phyloP scores from a whole-genome alignment of 768 basidiomycete genomes.

The Crepidotus variabilis region DNA sequence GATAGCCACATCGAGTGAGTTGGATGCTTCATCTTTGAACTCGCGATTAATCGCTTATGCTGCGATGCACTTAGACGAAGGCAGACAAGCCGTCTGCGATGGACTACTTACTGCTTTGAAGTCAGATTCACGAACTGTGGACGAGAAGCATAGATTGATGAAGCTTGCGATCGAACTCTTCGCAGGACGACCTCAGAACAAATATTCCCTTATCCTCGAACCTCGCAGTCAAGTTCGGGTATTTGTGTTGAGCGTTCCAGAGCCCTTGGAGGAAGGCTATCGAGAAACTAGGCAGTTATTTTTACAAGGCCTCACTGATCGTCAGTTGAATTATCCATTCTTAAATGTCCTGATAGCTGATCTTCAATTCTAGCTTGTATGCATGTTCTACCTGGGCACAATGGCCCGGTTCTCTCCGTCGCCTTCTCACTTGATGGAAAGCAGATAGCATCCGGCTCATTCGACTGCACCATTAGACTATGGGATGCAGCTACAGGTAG shows the following conservation, averaged over 20 bases:
- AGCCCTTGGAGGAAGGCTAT: too few species aligned
- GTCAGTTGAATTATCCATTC: not conserved
- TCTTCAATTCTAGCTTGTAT: not conserved
- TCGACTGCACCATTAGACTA: slow-evolving; percentile 4
- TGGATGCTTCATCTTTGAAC: not conserved
- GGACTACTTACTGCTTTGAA: too few species aligned
- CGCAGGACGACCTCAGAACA: too few species aligned
- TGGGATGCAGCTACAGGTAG: slow-evolving; percentile 8
- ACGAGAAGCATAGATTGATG: too few species aligned
- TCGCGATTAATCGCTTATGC: not conserved
- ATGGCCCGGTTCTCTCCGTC: slow-evolving; percentile 2
- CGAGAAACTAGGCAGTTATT: too few species aligned
- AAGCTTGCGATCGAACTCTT: too few species aligned
- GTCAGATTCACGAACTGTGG: too few species aligned
- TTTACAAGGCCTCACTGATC: slow-evolving; percentile 1
- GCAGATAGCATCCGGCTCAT: slow-evolving; percentile 7
- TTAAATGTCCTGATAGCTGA: not conserved
- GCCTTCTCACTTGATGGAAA: slow-evolving; percentile 11
- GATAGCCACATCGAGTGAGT: slow-evolving; percentile 1
- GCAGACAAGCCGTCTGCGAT: too few species aligned
- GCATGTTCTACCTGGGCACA: slow-evolving; percentile 4
- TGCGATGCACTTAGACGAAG: not conserved
- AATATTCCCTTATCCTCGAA: too few species aligned
- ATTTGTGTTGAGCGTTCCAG: too few species aligned
- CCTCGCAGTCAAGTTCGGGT: too few species aligned